Evolutionary conservation across 2,329 filamentous ascomycete genomes (phyloP), one percentile per base, ranked within the genome.

Genomic region (Colletotrichum eleusines): DNA sequence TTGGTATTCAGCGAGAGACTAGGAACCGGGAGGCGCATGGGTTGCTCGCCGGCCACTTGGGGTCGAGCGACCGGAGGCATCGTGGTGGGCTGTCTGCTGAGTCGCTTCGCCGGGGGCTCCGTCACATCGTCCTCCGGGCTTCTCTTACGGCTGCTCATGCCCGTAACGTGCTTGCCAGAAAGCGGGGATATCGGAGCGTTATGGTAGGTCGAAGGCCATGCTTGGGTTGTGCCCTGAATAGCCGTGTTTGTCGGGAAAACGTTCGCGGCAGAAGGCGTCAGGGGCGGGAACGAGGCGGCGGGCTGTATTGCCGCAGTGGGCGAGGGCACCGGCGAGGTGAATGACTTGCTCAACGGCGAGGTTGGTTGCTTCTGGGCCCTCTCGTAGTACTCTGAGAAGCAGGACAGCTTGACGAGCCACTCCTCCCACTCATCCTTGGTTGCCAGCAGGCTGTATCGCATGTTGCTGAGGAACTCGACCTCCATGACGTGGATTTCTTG

Each of bases 401-500:
- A 92, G 63, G 92, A 88, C 65, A 98, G 85, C 79, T 94, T 94
- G 72, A 86, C 84, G 76, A 98, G 91, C 96, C 96, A 98, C 64
- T 90, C 88, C 59, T 90, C 87, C 96, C 96, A 99, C 79, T 97
- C 89, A 63, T 90, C 87, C 78, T 94, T 91, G 4, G 95, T 97
- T 4, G 94, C 94, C 78, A 95, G 91, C 9, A 99, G 85, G 76
- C 94, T 94, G 82, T 98, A 99, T 77, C 95, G 90, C 91, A 99
- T 97, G 81, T 98, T 98, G 85, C 95, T 98, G 73, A 99, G 85
- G 76, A 99, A 99, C 80, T 99, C 96, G n/a, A 99, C 96, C 80
- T 99, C 96, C 96, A 99, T 99, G 54, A 98, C 92, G 79, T 99
- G 96, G 62, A 99, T 97, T 81, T 99, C 96, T 72, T 92, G 90